phyloP scores from a whole-genome alignment of 164 flowering plant genomes.

The Macadamia integrifolia region DNA sequence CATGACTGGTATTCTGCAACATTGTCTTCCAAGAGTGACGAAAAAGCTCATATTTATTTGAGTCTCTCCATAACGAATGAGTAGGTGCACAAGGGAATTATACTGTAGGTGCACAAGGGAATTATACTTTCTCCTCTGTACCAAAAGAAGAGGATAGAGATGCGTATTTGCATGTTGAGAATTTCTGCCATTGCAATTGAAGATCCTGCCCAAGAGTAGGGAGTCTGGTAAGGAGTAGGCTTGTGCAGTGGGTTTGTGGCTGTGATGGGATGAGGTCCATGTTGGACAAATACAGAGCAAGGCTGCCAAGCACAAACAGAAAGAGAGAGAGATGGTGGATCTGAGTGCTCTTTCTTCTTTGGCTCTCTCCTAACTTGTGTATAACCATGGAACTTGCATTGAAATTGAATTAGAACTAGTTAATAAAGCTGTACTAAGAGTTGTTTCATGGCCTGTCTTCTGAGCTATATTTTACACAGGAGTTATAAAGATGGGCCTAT shows the following conservation, averaged over 20 bases:
- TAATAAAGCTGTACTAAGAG: not conserved
- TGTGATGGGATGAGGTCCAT: not conserved
- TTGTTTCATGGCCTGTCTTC: too few species aligned
- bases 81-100: not conserved
- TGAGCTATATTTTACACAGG: not conserved
- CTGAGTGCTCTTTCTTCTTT: not conserved
- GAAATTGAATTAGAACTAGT: not conserved
- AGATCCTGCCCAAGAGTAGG: not conserved
- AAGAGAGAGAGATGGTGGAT: not conserved
- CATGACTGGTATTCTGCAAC: slow-evolving; percentile 23
- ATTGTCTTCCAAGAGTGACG: not conserved
- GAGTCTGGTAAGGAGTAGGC: too few species aligned
- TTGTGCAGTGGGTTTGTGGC: not conserved
- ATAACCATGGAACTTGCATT: not conserved
- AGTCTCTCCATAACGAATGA: not conserved
- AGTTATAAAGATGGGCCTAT: not conserved
- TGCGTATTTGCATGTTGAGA: not conserved
- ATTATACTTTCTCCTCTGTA: not conserved
- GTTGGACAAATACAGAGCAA: not conserved
- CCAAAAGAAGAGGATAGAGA: not conserved
- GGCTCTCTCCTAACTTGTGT: slow-evolving; percentile 1
- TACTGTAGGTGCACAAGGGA: not conserved
- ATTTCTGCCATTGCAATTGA: slow-evolving; percentile 10
- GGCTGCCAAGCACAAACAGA: too few species aligned
- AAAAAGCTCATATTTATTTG: not conserved